A percentile compares a stretch with the other conserved stretches of the same genome.
Conservation (phyloP, 2,329 filamentous ascomycete genomes). For the Hymenotorrendiella dingleyae region DNA sequence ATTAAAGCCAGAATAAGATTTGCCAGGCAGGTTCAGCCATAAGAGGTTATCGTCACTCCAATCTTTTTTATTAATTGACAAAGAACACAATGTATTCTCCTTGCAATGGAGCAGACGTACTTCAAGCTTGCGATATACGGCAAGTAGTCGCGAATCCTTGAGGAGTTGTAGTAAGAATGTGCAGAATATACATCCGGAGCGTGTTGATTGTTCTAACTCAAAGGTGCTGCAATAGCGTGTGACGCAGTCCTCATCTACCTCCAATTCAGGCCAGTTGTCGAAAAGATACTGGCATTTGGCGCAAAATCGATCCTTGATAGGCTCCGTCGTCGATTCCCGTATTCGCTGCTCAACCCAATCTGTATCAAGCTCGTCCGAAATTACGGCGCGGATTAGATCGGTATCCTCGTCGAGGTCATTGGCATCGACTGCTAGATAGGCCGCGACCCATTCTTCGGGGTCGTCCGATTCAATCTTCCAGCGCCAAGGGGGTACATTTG, state of each 20-base stretch:
- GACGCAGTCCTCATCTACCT: not conserved
- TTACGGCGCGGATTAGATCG: slow-evolving; percentile 3
- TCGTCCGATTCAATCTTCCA: too few species aligned
- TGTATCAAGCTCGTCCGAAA: slow-evolving; percentile 7
- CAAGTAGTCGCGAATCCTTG: slow-evolving; percentile 6
- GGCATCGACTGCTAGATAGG: slow-evolving; percentile 5
- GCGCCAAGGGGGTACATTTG: too few species aligned
- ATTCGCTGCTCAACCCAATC: slow-evolving; percentile 11
- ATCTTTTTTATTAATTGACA: slow-evolving; percentile 1
- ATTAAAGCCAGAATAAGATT: slow-evolving; percentile 4
- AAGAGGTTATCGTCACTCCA: slow-evolving; percentile 1
- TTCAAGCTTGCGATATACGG: slow-evolving; percentile 12
- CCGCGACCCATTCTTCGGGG: slow-evolving; percentile 11
- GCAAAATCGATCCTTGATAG: not conserved
- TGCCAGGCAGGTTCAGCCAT: slow-evolving; percentile 11
- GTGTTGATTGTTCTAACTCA: slow-evolving; percentile 8
- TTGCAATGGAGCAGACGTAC: slow-evolving; percentile 5
- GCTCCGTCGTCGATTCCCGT: slow-evolving; percentile 5
- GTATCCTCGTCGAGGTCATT: slow-evolving; percentile 1
- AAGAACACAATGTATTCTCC: slow-evolving; percentile 2
- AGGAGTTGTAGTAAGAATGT: slow-evolving; percentile 10
- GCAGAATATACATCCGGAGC: slow-evolving; percentile 12
- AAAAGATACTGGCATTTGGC: not conserved
- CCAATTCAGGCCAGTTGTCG: not conserved
- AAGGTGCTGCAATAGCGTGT: slow-evolving; percentile 3